These are phyloP conservation scores for Mucor racemosus DNA, from an alignment of 371 early-diverging fungal genomes.

Conservation along the genomic window DNA sequence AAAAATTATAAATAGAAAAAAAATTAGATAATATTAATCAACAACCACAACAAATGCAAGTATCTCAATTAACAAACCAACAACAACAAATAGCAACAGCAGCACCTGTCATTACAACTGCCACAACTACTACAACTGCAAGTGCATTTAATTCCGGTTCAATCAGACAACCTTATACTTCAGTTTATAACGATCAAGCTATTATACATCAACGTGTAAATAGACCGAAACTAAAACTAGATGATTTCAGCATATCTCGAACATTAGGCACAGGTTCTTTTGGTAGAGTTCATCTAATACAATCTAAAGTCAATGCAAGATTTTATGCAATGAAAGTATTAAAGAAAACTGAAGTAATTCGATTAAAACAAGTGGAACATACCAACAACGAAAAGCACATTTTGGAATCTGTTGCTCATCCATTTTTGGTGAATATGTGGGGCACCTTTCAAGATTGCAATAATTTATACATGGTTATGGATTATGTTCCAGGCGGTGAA, in stretches of 20 bases:
- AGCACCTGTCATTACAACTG: not conserved
- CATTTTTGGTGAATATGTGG: slow-evolving; percentile 94
- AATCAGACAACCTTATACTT: slow-evolving; percentile 10
- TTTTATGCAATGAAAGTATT: slow-evolving; percentile 93
- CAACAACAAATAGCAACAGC: not conserved
- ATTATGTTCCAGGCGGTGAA: slow-evolving; percentile 89
- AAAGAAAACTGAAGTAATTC: slow-evolving; percentile 89
- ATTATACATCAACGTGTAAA: slow-evolving; percentile 35
- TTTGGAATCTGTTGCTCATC: slow-evolving; percentile 76
- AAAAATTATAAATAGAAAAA: not conserved
- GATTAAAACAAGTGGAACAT: slow-evolving; percentile 92
- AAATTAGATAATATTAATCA: not conserved
- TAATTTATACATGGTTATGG: slow-evolving; percentile 49
- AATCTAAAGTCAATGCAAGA: slow-evolving; percentile 83
- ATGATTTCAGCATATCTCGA: slow-evolving; percentile 70
- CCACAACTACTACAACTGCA: not conserved
- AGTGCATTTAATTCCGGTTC: not conserved
- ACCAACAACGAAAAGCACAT: slow-evolving; percentile 90
- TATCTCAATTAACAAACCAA: slow-evolving; percentile 28
- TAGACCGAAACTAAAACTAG: slow-evolving; percentile 58
- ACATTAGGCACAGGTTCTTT: slow-evolving; percentile 98
- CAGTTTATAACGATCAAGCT: slow-evolving; percentile 29
- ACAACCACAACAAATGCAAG: slow-evolving; percentile 34
- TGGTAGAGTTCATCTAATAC: slow-evolving; percentile 92
- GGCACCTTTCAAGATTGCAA: slow-evolving; percentile 91